Evolutionary conservation across 345 rosid genomes (phyloP), one percentile per base, ranked within the genome.

Genomic region (Pistacia atlantica): DNA sequence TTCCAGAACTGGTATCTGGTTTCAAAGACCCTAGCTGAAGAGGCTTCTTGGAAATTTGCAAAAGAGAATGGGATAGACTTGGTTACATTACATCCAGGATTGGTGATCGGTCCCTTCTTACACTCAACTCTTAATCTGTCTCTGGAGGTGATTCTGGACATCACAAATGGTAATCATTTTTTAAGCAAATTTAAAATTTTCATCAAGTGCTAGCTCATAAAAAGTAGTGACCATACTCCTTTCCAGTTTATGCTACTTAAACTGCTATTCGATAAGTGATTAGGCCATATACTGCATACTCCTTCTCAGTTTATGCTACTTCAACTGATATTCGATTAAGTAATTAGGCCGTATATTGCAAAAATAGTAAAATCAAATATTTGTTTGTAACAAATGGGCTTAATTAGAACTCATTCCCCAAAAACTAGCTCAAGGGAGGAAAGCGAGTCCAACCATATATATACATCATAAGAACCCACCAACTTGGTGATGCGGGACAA

Each of bases 1-100:
- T 72, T 5, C 55, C 83, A 85, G 87, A 60, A 11, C 3, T 85
- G 87, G 85, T 85, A 86, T 74, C 8, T 55, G 22, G 77, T 86
- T 11, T 59, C 87, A 46, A 89, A 89, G 76, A 85, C 75, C 11
- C 76, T 82, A 71, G 86, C 89, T 0, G 90, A 85, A 80, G 74
- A 82, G 57, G 86, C 84, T 73, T 89, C 89, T 18, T 83, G 87
- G 86, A 64, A 80, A 71, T 84, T 82, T 69, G 38, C 85, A 33
- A 65, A 82, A 78, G 85, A 87, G 64, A 83, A 84, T 20, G 80
- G 76, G n/a, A 79, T 87, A 69, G 85, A 89, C 51, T 37, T 89
- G 86, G 84, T 84, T 4, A 65, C 70, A n/a, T 17, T 89, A 11
- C 78, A 80, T 71, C 92, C 89, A 38, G 92, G 85, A 56, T 2